phyloP scores from a whole-genome alignment of 176 grass and related monocot genomes.

The bread wheat (Triticum aestivum) region DNA sequence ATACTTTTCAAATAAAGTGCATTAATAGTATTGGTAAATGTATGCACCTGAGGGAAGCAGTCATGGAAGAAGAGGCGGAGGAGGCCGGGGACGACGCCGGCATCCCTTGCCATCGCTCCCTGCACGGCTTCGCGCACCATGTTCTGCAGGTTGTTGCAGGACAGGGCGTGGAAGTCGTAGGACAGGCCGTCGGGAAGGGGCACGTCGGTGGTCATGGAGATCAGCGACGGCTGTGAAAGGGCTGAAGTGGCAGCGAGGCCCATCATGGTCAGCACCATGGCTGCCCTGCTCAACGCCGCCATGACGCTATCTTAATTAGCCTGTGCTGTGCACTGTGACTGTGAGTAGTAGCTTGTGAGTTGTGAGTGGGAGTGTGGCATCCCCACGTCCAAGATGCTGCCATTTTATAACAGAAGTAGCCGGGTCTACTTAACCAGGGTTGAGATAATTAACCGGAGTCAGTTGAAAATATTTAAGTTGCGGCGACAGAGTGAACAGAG shows the following conservation, averaged over 20 bases:
- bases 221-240: no score
- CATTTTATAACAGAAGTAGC: background rate
- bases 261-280: background rate
- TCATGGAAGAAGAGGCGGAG: slow-evolving; percentile 56
- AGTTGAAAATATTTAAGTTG: no score
- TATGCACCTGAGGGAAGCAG: slow-evolving; percentile 20
- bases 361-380: background rate
- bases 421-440: no score
- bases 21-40: background rate
- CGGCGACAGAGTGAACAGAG: no score
- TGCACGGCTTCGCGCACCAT: slow-evolving; percentile 26
- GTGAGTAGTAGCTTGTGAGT: background rate
- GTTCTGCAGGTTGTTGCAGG: slow-evolving; percentile 27
- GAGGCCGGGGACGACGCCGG: slow-evolving; percentile 43
- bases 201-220: no score
- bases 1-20: no score
- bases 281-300: background rate
- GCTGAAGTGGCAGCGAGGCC: background rate
- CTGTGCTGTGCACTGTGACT: background rate
- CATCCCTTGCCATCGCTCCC: slow-evolving; percentile 2
- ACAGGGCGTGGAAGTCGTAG: slow-evolving; percentile 37
- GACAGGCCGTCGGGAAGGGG: slow-evolving; percentile 29
- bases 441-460: no score
- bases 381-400: background rate
- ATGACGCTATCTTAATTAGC: background rate